These are phyloP conservation scores for Aspergillus carlsbadensis DNA, from an alignment of 495 filamentous ascomycete genomes.

Conservation along the genomic window DNA sequence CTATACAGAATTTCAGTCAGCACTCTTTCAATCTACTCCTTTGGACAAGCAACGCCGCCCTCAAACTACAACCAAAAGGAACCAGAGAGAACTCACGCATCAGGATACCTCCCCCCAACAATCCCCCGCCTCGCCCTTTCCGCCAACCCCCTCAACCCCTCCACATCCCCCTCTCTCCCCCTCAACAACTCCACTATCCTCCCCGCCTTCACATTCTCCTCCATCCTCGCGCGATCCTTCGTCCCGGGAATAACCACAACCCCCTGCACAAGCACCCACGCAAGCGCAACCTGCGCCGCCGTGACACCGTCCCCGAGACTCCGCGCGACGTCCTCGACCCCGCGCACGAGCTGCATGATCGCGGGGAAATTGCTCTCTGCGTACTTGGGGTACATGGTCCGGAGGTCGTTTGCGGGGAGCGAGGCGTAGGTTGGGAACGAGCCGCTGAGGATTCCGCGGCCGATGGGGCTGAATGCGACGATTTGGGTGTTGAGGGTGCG, in stretches of 20 bases:
- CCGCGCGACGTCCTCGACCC: constrained; percentile 38
- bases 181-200: constrained; percentile 37
- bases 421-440: constrained; percentile 42
- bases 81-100: background rate
- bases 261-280: constrained; percentile 36
- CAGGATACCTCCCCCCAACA: background rate
- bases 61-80: too few relatives aligned
- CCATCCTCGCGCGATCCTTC: constrained; percentile 49
- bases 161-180: constrained; percentile 44
- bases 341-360: constrained; percentile 48
- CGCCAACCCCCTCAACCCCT: constrained; percentile 4
- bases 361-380: constrained; percentile 49
- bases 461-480: constrained; percentile 62
- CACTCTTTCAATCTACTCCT: too few relatives aligned
- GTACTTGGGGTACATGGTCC: constrained; percentile 41
- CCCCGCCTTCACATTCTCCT: constrained; percentile 51
- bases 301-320: constrained; percentile 21
- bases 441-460: constrained; percentile 58
- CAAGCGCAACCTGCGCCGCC: background rate
- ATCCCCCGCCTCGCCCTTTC: background rate
- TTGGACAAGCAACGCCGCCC: too few relatives aligned
- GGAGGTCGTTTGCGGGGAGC: constrained; percentile 44
- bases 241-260: constrained; percentile 61
- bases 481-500: constrained; percentile 62
- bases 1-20: too few relatives aligned